A percentile compares a stretch with the other conserved stretches of the same genome.
Evolutionary conservation across 2,329 filamentous ascomycete genomes (phyloP).

Genomic region (Ceratocystis variospora): DNA sequence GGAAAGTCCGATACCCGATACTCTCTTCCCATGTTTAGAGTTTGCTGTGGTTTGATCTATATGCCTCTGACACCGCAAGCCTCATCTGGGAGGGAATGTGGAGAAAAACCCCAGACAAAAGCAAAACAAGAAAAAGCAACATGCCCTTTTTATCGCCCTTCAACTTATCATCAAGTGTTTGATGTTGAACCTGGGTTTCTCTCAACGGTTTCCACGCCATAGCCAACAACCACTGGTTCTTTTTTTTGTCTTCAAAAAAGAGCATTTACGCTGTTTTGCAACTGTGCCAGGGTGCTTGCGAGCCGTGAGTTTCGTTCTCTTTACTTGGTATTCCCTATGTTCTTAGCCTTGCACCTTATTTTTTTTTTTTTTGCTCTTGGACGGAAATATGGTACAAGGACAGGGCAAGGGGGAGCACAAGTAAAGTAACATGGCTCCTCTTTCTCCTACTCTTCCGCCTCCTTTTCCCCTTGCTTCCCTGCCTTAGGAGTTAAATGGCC

Average conservation of each 20-base stretch:
- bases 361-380: not conserved
- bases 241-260: not conserved
- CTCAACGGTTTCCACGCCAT: too few relatives aligned
- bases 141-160: too few relatives aligned
- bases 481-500: not conserved
- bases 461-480: not conserved
- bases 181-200: not conserved
- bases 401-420: too few relatives aligned
- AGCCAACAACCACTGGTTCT: too few relatives aligned
- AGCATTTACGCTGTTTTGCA: not conserved
- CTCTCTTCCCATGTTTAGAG: not conserved
- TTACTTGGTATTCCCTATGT: too few relatives aligned
- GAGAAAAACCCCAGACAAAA: too few relatives aligned
- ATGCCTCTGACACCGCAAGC: not conserved
- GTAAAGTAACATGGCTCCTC: not conserved
- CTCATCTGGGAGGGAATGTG: not conserved
- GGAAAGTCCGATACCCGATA: too few relatives aligned
- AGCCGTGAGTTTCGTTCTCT: too few relatives aligned
- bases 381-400: too few relatives aligned
- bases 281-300: not conserved
- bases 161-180: slow-evolving; percentile 1
- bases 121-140: too few relatives aligned
- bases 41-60: not conserved
- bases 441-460: not conserved
- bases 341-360: not conserved